Evolutionary conservation across 2,329 filamentous ascomycete genomes (phyloP), one percentile per base, ranked within the genome.

Genomic region (Colletotrichum phormii): DNA sequence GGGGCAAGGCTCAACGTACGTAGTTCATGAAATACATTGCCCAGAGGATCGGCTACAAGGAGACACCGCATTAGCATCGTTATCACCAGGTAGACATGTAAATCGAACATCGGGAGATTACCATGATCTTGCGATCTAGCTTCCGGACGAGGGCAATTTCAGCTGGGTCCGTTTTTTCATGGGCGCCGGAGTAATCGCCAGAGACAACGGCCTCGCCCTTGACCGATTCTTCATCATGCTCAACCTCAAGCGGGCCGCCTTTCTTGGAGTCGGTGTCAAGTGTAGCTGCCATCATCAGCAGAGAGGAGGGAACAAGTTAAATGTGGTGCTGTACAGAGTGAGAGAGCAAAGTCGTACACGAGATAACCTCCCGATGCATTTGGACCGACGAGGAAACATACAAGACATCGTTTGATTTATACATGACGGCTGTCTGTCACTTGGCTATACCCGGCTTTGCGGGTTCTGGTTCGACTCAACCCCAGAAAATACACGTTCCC

Each of bases 141-240:
- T 77, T 77, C 7, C 77, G 58, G 6, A 78, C 77, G 2, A 78
- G 71, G 2, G 75, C 72, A 42, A 77, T 78, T 64, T 78, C 77
- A 3, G 64, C 74, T 29, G 76, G 77, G 31, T 76, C 73, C 1
- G 71, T 75, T 46, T 78, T 78, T 15, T 22, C 46, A 15, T 83
- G 81, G 9, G 74, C 76, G 13, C 77, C 77, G 9, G 67, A 73
- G 66, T 70, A 69, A 13, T 73, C 66, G 3, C 71, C 66, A 11
- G 60, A 53, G n/a, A 61, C 33, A 15, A 46, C 33, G 31, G 53
- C 46, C 31, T 70, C 60, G 5, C 26, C 67, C 29, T 67, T 58
- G 35, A 55, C 58, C 61, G 57, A 72, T 26, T 72, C 69, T 55
- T 70, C 71, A 31, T 64, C 64, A 51, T 58, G 58, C 9, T 66